Evolutionary conservation across 805 yeast genomes (phyloP).

Genomic region (Candida peoriensis): DNA sequence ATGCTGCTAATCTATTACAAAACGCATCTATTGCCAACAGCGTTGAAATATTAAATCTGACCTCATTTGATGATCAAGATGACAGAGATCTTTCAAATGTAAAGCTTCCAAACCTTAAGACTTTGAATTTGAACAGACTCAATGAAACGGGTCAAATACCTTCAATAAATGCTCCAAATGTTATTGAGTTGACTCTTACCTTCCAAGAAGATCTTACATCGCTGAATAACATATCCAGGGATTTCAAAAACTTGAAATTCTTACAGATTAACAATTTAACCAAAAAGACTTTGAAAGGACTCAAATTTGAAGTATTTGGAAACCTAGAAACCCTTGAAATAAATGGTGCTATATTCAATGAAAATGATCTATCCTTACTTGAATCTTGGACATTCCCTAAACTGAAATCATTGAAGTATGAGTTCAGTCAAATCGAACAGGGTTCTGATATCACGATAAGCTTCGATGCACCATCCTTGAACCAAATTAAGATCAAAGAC

Average conservation of each 20-base stretch:
- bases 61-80: conserved; percentile 5
- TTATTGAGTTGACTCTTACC: conserved; percentile 2
- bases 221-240: neutral
- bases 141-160: conserved; percentile 6
- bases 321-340: conserved; percentile 2
- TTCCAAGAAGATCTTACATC: conserved; percentile 2
- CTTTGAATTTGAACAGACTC: conserved; percentile 5
- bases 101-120: conserved; percentile 1
- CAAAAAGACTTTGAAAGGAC: neutral
- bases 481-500: neutral
- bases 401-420: conserved; percentile 2
- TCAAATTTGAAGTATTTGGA: neutral
- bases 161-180: conserved; percentile 1
- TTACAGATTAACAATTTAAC: conserved; percentile 2
- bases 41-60: neutral
- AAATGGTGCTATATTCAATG: conserved; percentile 1
- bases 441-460: neutral
- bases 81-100: conserved; percentile 1
- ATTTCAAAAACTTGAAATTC: conserved; percentile 2
- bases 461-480: conserved; percentile 2
- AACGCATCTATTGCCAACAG: neutral
- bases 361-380: neutral
- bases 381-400: conserved; percentile 2
- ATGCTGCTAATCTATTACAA: conserved; percentile 1
- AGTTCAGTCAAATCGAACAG: neutral